Evolutionary conservation across 2,329 filamentous ascomycete species (phyloP).

Genomic region (Pseudogymnoascus sp.): DNA sequence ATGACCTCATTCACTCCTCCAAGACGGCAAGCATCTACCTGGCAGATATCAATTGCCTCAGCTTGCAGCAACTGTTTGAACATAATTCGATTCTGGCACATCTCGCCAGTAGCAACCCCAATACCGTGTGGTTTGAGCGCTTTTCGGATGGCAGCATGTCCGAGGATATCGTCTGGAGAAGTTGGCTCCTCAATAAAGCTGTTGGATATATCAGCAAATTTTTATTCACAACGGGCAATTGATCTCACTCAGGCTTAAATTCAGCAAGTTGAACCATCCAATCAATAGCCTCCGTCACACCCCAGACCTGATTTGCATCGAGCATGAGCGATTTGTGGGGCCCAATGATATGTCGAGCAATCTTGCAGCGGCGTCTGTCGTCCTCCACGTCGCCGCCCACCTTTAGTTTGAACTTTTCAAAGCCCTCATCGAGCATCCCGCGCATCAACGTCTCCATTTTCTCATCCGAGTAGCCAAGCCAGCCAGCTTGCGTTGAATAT

Average conservation of each 20-base stretch:
- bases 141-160: constrained; percentile 77
- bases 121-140: constrained; percentile 69
- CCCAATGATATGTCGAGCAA: constrained; percentile 73
- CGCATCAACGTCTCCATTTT: constrained; percentile 72
- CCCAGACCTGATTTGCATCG: constrained; percentile 72
- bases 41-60: constrained; percentile 78
- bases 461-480: constrained; percentile 84
- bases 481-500: constrained; percentile 85
- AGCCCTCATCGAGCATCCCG: constrained; percentile 70
- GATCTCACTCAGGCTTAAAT: background rate
- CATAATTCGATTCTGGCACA: constrained; percentile 90
- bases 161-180: constrained; percentile 80
- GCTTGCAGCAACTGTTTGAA: constrained; percentile 85
- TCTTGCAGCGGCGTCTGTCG: constrained; percentile 61
- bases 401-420: constrained; percentile 86
- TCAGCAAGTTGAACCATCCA: constrained; percentile 6
- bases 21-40: constrained; percentile 84
- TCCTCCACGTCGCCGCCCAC: constrained; percentile 68
- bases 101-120: constrained; percentile 85
- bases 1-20: constrained; percentile 89
- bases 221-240: background rate
- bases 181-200: constrained; percentile 94
- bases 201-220: constrained; percentile 59
- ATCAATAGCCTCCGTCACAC: constrained; percentile 74
- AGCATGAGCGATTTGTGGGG: constrained; percentile 81